Percentiles rank a stretch among this genome's conserved stretches.
These are phyloP conservation scores for Scolecobasidium constrictum DNA, from an alignment of 2,329 filamentous ascomycete species.

Conservation along the genomic window DNA sequence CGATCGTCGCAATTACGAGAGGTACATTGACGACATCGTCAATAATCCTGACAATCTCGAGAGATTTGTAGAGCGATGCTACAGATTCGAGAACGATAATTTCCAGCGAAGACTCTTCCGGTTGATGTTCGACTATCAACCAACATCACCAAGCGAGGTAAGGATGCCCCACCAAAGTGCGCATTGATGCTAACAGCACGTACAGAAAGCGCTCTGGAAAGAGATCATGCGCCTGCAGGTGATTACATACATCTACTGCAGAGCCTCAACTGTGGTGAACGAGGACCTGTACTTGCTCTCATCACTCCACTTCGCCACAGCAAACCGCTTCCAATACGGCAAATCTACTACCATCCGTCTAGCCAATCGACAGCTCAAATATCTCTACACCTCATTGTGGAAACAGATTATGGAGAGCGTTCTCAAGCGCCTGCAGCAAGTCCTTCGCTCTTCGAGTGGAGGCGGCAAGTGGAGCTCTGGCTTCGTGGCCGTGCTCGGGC, in stretches of 20 bases:
- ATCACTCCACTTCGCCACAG: conserved; percentile 23
- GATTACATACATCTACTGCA: conserved; percentile 38
- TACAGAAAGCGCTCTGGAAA: conserved; percentile 27
- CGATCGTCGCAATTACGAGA: conserved; percentile 33
- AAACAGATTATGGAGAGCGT: conserved; percentile 29
- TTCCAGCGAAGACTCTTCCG: conserved; percentile 32
- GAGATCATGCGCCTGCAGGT: conserved; percentile 35
- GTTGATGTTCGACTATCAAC: conserved; percentile 27
- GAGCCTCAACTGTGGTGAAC: conserved; percentile 33
- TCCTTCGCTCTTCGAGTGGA: conserved; percentile 32
- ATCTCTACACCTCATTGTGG: conserved; percentile 35
- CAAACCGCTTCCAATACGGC: conserved; percentile 1
- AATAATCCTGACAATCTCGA: conserved; percentile 4
- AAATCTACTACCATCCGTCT: conserved; percentile 32
- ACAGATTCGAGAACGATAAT: conserved; percentile 33
- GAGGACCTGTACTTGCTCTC: conserved; percentile 25
- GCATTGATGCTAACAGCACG: conserved; percentile 5
- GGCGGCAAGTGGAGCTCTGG: conserved; percentile 34
- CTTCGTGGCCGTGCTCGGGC: conserved; percentile 34
- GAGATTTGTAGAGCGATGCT: conserved; percentile 18
- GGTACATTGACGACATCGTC: conserved; percentile 19
- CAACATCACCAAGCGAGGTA: conserved; percentile 29
- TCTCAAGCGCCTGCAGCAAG: conserved; percentile 36
- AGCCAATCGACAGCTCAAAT: conserved; percentile 39
- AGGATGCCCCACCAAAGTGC: conserved; percentile 10